phyloP scores from a whole-genome alignment of 2,329 filamentous ascomycete species.

The Arthrobotrys conoides region DNA sequence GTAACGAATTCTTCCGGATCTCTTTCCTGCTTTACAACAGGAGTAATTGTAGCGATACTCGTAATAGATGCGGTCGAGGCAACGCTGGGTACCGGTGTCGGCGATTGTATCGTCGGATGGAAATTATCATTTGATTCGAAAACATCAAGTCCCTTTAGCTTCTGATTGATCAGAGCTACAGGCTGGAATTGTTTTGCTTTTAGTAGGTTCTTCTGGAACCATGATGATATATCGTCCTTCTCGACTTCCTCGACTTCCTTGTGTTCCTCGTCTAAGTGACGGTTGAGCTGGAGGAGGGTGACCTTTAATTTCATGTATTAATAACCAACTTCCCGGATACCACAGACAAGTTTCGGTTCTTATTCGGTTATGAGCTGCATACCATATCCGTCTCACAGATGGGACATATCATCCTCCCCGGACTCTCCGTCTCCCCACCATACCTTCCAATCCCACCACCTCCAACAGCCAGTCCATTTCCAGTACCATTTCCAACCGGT shows the following conservation, averaged over 20 bases:
- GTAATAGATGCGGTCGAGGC: slow-evolving; percentile 63
- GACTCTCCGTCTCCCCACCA: slow-evolving; percentile 26
- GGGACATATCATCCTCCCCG: slow-evolving; percentile 82
- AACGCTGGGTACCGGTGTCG: slow-evolving; percentile 65
- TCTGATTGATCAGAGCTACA: slow-evolving; percentile 90
- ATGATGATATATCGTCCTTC: slow-evolving; percentile 95
- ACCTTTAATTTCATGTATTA: slow-evolving; percentile 71
- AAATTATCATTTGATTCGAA: slow-evolving; percentile 86
- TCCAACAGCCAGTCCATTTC: slow-evolving; percentile 37
- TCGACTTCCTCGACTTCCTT: slow-evolving; percentile 88
- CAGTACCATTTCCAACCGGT: slow-evolving; percentile 46
- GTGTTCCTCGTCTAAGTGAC: slow-evolving; percentile 88
- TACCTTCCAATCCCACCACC: slow-evolving; percentile 44
- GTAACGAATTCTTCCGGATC: slow-evolving; percentile 94
- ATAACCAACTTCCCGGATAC: not conserved
- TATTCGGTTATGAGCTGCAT: not conserved
- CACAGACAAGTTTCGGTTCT: not conserved
- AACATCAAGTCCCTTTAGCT: slow-evolving; percentile 89
- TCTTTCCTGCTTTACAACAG: slow-evolving; percentile 65
- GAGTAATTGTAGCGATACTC: slow-evolving; percentile 66
- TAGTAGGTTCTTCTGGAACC: slow-evolving; percentile 94
- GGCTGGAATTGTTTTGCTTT: slow-evolving; percentile 95
- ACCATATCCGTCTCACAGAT: slow-evolving; percentile 99
- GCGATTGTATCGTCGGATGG: slow-evolving; percentile 65
- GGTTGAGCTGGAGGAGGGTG: slow-evolving; percentile 91